These are phyloP conservation scores for Aureobasidium sp. DNA, from an alignment of 2,329 filamentous ascomycete species.

Conservation along the genomic window DNA sequence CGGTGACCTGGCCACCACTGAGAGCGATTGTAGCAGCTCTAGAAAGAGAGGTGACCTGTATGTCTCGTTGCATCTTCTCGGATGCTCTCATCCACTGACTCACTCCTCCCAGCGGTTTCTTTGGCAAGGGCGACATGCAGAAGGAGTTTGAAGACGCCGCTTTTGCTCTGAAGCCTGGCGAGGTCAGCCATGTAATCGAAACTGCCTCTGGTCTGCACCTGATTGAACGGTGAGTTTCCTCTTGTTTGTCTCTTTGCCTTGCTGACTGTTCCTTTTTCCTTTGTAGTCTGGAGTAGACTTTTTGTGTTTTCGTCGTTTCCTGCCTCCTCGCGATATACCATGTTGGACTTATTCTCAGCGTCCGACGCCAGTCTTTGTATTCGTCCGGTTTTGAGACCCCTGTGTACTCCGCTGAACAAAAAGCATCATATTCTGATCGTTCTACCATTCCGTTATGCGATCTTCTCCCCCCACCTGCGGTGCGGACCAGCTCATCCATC, in stretches of 20 bases:
- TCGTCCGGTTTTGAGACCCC: not conserved
- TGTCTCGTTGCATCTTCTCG: conserved; percentile 26
- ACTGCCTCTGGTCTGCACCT: conserved; percentile 91
- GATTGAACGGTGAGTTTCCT: conserved; percentile 69
- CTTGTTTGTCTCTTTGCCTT: not conserved
- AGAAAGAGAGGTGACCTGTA: conserved; percentile 85
- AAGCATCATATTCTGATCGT: not conserved
- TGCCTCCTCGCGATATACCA: conserved; percentile 11
- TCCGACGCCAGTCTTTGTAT: not conserved
- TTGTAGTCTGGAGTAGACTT: conserved; percentile 15
- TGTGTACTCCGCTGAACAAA: not conserved
- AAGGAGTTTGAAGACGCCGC: conserved; percentile 96
- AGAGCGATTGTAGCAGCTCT: conserved; percentile 93
- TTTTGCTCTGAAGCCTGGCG: conserved; percentile 77
- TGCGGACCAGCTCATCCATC: not conserved
- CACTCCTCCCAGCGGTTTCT: conserved; percentile 58
- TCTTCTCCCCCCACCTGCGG: not conserved
- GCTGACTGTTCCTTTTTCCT: not conserved
- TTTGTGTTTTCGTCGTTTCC: not conserved
- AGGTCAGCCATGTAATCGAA: conserved; percentile 81
- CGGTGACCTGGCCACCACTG: conserved; percentile 75
- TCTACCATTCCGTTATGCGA: not conserved
- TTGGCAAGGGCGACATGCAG: conserved; percentile 93
- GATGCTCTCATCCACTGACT: not conserved
- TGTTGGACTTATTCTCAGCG: conserved; percentile 3